Evolutionary conservation across 345 rosid species (phyloP), one percentile per base, ranked within the genome.

Genomic region (Pugionium cornutum): DNA sequence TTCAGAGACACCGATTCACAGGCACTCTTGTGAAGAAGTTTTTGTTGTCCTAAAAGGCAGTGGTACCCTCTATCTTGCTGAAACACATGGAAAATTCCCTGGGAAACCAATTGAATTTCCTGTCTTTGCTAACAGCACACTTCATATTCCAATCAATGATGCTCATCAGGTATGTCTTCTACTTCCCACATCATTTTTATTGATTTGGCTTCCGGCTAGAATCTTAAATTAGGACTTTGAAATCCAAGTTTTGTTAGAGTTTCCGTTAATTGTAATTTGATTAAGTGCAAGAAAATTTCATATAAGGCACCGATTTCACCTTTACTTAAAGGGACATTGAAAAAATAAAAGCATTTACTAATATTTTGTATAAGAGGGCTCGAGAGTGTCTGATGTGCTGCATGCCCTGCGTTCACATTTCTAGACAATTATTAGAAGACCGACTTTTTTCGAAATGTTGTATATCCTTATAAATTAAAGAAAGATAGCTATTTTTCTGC

Each of bases 11-110:
- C 92, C 95, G 1, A 88, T 89, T 63, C 97, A 92, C 48, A 80
- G 97, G 80, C 97, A 92, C 78, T 92, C 97, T 2, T 88, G 98
- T 76, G 95, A 92, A 79, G 96, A 92, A 70, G 89, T 89, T 47
- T 92, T 89, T 41, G 73, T 89, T 37, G 86, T 92, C 0, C 75
- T 85, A 4, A 91, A 86, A 69, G 92, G 91, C 25, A 88, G 76
- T 53, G 98, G 91, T 51, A 86, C 87, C 27, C 77, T 89, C 10
- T 82, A 75, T 82, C 82, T 88, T 36, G 86, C 98, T 33, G 76
- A 84, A 53, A 77, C 89, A n/a, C 89, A 86, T 65, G 75, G 66
- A 42, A 86, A 69, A 71, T 74, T 67, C 70, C 97, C 95, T 32
- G 98, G 97, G 49, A 84, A 79, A 66, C 97, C 98, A 8, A 59